These are phyloP conservation scores for Arachnomyces sp. DNA, from an alignment of 2,329 filamentous ascomycete genomes.

Conservation along the genomic window DNA sequence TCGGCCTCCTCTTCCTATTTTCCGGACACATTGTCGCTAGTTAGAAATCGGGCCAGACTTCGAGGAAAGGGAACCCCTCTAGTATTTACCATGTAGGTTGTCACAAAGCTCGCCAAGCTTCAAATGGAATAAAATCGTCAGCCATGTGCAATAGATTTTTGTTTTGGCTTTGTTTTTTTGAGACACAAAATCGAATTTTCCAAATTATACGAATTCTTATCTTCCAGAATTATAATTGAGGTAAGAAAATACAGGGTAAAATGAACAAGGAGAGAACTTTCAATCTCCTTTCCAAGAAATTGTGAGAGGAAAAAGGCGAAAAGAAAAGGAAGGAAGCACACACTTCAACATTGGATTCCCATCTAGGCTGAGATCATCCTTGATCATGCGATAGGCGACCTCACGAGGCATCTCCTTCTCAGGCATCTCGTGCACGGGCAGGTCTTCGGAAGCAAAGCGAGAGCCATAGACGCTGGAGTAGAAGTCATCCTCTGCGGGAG, in stretches of 20 bases:
- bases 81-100: constrained; percentile 79
- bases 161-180: background rate
- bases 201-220: too few relatives aligned
- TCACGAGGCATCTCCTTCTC: constrained; percentile 84
- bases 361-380: constrained; percentile 85
- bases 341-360: constrained; percentile 74
- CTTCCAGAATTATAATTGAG: background rate
- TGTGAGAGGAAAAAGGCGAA: too few relatives aligned
- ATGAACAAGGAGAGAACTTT: background rate
- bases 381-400: constrained; percentile 94
- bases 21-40: constrained; percentile 8
- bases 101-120: constrained; percentile 86
- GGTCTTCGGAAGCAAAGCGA: constrained; percentile 69
- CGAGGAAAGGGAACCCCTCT: background rate
- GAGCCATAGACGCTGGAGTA: constrained; percentile 83
- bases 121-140: constrained; percentile 1
- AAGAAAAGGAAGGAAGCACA: constrained; percentile 8
- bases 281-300: too few relatives aligned
- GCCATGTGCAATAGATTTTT: background rate
- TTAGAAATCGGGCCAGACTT: background rate
- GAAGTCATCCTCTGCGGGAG: constrained; percentile 42
- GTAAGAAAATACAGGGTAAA: background rate
- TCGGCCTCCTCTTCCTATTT: constrained; percentile 82
- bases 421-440: constrained; percentile 80
- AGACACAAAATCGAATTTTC: too few relatives aligned